Evolutionary conservation across 2,329 filamentous ascomycete species (phyloP).

Genomic region (Gaeumannomyces tritici): DNA sequence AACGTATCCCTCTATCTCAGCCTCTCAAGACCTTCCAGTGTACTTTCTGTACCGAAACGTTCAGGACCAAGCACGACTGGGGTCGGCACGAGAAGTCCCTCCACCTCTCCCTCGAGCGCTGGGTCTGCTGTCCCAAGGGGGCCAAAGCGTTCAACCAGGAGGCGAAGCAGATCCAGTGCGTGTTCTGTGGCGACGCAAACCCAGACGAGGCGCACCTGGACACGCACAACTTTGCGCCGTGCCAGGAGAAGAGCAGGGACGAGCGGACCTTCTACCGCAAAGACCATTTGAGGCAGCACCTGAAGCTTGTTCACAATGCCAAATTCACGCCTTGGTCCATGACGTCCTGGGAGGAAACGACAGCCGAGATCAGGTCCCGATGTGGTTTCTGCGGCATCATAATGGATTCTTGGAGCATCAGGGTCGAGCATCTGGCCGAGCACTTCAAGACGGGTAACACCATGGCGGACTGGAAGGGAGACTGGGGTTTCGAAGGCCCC

Average conservation of each 20-base stretch:
- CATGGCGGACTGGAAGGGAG: conserved; percentile 62
- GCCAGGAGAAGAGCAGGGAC: conserved; percentile 52
- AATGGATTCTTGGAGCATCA: conserved; percentile 51
- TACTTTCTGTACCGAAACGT: conserved; percentile 60
- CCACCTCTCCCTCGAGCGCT: conserved; percentile 54
- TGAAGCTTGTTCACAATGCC: conserved; percentile 51
- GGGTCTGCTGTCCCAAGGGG: conserved; percentile 54
- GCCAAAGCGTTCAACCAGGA: conserved; percentile 46
- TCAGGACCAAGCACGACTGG: conserved; percentile 59
- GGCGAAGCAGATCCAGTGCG: conserved; percentile 46
- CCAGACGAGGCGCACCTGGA: conserved; percentile 48
- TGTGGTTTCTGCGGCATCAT: conserved; percentile 57
- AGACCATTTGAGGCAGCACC: conserved; percentile 57
- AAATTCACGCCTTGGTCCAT: conserved; percentile 57
- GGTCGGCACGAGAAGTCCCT: conserved; percentile 61
- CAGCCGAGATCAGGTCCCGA: conserved; percentile 51
- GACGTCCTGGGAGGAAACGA: conserved; percentile 51
- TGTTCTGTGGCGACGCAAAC: conserved; percentile 48
- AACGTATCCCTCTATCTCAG: conserved; percentile 18
- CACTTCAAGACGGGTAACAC: conserved; percentile 58
- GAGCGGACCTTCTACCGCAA: conserved; percentile 60
- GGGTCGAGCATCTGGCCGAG: conserved; percentile 55
- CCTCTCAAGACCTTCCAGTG: conserved; percentile 53
- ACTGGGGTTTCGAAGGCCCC: conserved; percentile 56
- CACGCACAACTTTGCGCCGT: conserved; percentile 50